Base-by-base conservation (phyloP, 352 stramenopile species). In the Blastocystis sp. region DNA sequence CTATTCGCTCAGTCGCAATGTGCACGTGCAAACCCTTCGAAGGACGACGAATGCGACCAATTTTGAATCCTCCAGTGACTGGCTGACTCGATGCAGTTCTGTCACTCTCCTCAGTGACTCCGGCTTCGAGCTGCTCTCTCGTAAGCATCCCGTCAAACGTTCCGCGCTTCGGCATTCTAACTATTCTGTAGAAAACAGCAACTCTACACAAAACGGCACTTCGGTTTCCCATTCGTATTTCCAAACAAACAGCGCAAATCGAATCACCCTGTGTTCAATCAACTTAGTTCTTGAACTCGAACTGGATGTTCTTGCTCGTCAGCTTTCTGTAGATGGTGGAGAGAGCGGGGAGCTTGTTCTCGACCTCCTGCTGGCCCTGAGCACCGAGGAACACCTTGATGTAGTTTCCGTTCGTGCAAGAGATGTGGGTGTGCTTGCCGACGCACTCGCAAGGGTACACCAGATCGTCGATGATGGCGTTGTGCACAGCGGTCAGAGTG, bases 371-470 rank as follows among this genome's bases (percentile, higher is more conserved):
- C 90, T 98, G 93, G 89, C 98, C 96, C 91, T 97, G 97, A 81
- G 93, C 91, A 91, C 98, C 95, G 69, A 99, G 90, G 89, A 94
- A 97, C 63, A 99, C 94, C 90, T 98, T 98, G 7, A 98, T 89
- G 69, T 97, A 90, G 91, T 98, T 97, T 87, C 93, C 94, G 90
- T 95, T 95, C 88, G 98, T 95, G 84, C 97, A 90, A 89, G 94
- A 94, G 88, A 96, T 96, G 86, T 94, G 91, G 54, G 94, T 99
- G 90, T 96, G 93, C 94, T 99, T 99, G 90, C 96, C 96, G 81
- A 98, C 95, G 88, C 99, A 98, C 90, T 99, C 96, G 51, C 95
- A 98, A 75, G 96, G 96, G 92, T 97, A 99, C 34, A 98, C 94
- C 76, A 99, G 92, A 91, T 89, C 93, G 85, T 99, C 96, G 84